phyloP scores from a whole-genome alignment of 176 grass and related monocot species.

The Themeda triandra region DNA sequence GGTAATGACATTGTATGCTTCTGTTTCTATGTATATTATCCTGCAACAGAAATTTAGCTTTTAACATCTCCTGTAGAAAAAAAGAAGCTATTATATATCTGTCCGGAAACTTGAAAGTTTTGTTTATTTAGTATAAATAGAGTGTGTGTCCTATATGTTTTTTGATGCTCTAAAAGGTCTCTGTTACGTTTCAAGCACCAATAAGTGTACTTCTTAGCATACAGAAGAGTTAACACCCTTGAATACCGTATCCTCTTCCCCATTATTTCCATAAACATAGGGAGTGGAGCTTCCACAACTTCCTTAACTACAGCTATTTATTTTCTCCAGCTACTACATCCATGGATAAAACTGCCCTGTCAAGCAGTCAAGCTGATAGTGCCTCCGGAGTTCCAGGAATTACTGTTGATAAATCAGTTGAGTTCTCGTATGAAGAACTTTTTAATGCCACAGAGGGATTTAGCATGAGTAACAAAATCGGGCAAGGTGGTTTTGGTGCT shows the following conservation, averaged over 20 bases:
- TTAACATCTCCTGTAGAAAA: not conserved
- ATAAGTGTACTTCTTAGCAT: not conserved
- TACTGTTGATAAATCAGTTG: constrained; percentile 88
- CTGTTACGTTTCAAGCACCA: not conserved
- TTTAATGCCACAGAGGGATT: constrained; percentile 81
- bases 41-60: not conserved
- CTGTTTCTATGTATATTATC: not conserved
- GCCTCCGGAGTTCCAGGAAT: constrained; percentile 50
- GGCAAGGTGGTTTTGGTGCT: constrained; percentile 82
- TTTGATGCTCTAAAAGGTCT: not conserved
- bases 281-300: constrained; percentile 1
- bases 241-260: not conserved
- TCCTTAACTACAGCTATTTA: constrained; percentile 23
- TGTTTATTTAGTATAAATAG: not conserved
- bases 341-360: constrained; percentile 31
- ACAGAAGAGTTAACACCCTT: not conserved
- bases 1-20: constrained; percentile 23
- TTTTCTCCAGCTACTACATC: constrained; percentile 26
- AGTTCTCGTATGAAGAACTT: constrained; percentile 92
- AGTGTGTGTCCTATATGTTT: not conserved
- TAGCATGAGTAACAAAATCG: constrained; percentile 91
- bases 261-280: not conserved
- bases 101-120: not conserved
- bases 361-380: constrained; percentile 29
- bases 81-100: not conserved